A percentile compares a stretch with the other conserved stretches of the same genome.
phyloP scores from a whole-genome alignment of 139 green algal genomes.

The Coccomyxa sp. region DNA sequence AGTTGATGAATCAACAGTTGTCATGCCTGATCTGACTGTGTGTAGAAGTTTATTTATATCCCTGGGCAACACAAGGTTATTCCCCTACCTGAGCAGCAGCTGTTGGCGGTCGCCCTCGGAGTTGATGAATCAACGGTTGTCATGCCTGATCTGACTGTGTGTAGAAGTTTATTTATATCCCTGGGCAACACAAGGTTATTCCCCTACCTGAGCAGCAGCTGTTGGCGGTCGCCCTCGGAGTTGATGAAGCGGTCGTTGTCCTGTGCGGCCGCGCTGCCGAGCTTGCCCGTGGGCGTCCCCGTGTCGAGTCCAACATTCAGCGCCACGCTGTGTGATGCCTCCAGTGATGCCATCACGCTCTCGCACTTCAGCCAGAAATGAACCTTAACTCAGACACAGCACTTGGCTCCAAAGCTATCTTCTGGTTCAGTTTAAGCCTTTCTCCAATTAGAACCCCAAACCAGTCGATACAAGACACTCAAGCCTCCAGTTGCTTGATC shows the following conservation, averaged over 20 bases:
- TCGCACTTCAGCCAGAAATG: slow-evolving; percentile 22
- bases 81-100: slow-evolving; percentile 63
- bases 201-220: slow-evolving; percentile 57
- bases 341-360: slow-evolving; percentile 41
- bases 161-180: too few species aligned
- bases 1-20: slow-evolving; percentile 62
- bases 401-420: background rate
- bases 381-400: background rate
- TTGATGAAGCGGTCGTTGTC: slow-evolving; percentile 68
- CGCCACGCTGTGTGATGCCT: slow-evolving; percentile 24
- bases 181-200: too few species aligned
- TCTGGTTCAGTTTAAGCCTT: background rate
- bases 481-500: too few species aligned
- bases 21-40: slow-evolving; percentile 13
- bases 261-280: slow-evolving; percentile 29
- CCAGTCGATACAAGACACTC: too few species aligned
- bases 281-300: slow-evolving; percentile 14
- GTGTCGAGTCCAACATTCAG: background rate
- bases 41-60: too few species aligned
- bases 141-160: slow-evolving; percentile 4
- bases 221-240: slow-evolving; percentile 53
- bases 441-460: slow-evolving; percentile 1
- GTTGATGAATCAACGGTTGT: slow-evolving; percentile 64
- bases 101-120: slow-evolving; percentile 56
- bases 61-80: too few species aligned